phyloP scores from a whole-genome alignment of 2,329 filamentous ascomycete species.

The Bipolaris victoriae region DNA sequence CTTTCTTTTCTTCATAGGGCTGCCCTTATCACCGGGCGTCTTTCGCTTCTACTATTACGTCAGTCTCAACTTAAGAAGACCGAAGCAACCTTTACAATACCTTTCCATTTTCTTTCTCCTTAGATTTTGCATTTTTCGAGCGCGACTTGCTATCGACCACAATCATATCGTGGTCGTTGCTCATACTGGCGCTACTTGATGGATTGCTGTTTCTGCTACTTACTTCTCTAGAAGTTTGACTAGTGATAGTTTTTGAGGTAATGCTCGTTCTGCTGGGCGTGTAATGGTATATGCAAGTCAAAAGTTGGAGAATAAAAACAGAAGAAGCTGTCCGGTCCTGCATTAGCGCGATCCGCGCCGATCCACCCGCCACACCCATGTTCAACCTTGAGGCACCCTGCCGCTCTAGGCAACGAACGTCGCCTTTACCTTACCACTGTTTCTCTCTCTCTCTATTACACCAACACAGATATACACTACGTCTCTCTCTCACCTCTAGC shows the following conservation, averaged over 20 bases:
- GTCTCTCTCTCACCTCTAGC: neutral
- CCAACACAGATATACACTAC: neutral
- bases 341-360: conserved; percentile 23
- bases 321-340: conserved; percentile 12
- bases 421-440: neutral
- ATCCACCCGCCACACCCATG: conserved; percentile 15
- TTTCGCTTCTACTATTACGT: conserved; percentile 30
- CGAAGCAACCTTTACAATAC: neutral
- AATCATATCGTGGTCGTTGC: conserved; percentile 2
- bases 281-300: neutral
- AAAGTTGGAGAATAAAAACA: conserved; percentile 1
- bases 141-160: conserved; percentile 10
- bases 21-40: conserved; percentile 15
- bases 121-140: conserved; percentile 8
- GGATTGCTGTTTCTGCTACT: too few species aligned
- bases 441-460: neutral
- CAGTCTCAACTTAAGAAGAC: neutral
- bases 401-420: conserved; percentile 5
- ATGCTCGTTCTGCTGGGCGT: too few species aligned
- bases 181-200: neutral
- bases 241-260: neutral
- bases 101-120: conserved; percentile 17
- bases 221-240: neutral
- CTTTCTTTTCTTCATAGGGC: conserved; percentile 27
- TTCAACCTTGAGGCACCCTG: conserved; percentile 1